These are phyloP conservation scores for Globisporangium viniferum DNA, from an alignment of 352 stramenopile genomes.

Conservation along the genomic window DNA sequence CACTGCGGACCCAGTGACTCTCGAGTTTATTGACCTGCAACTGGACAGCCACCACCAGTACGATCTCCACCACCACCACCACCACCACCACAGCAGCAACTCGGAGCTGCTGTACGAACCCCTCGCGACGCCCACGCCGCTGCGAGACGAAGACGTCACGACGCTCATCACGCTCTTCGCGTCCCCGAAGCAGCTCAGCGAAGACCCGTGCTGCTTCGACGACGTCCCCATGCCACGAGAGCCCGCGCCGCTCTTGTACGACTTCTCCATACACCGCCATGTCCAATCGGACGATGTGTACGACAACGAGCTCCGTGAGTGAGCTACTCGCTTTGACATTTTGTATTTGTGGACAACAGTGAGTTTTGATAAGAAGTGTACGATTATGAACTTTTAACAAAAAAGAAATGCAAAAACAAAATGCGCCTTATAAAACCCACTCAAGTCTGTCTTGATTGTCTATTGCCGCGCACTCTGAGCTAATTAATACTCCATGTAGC, in stretches of 20 bases:
- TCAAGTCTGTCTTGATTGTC: not conserved
- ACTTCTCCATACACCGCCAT: not conserved
- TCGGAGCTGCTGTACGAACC: slow-evolving; percentile 26
- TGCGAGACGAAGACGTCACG: slow-evolving; percentile 40
- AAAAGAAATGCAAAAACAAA: not conserved
- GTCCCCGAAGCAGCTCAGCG: not conserved
- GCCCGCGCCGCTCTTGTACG: slow-evolving; percentile 4
- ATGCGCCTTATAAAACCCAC: not conserved
- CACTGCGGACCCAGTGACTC: not conserved
- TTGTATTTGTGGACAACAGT: not conserved
- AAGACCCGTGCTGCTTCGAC: slow-evolving; percentile 6
- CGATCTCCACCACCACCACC: not conserved
- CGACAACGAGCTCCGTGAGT: not conserved
- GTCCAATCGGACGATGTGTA: not conserved
- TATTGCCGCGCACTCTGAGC: not conserved
- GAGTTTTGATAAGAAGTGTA: not conserved
- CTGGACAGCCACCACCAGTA: not conserved
- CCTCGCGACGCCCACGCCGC: slow-evolving; percentile 32
- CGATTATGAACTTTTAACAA: not conserved
- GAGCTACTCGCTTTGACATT: not conserved
- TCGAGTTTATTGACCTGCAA: not conserved
- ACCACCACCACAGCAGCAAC: not conserved
- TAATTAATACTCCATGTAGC: not conserved
- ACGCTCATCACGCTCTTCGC: slow-evolving; percentile 37
- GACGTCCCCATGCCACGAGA: slow-evolving; percentile 13